phyloP scores from a whole-genome alignment of 768 basidiomycete species.

The Kwoniella botswanensis region DNA sequence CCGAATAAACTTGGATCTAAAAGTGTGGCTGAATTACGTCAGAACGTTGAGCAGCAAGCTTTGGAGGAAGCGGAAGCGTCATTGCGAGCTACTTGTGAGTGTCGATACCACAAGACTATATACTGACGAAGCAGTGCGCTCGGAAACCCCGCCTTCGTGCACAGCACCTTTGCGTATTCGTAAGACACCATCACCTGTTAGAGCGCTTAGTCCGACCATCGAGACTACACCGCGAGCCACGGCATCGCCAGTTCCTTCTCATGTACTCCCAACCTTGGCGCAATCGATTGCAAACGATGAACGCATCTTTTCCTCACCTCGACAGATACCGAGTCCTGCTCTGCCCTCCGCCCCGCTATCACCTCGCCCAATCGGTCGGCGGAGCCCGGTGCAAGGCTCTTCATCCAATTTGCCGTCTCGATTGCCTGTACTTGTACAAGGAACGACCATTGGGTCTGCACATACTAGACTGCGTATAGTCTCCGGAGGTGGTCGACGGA shows the following conservation, averaged over 20 bases:
- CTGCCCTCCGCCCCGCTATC: slow-evolving; percentile 19
- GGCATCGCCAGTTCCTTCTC: not conserved
- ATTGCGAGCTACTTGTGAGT: slow-evolving; percentile 21
- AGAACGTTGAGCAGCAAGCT: not conserved
- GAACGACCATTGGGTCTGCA: slow-evolving; percentile 23
- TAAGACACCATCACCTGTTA: slow-evolving; percentile 37
- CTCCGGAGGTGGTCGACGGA: slow-evolving; percentile 45
- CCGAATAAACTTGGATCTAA: slow-evolving; percentile 5
- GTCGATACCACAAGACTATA: not conserved
- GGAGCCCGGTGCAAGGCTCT: slow-evolving; percentile 23
- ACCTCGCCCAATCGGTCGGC: slow-evolving; percentile 29
- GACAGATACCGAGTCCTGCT: slow-evolving; percentile 11
- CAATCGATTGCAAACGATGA: slow-evolving; percentile 2
- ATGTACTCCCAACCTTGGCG: not conserved
- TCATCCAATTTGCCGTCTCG: not conserved
- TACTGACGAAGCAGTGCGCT: slow-evolving; percentile 13
- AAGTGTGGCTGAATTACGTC: slow-evolving; percentile 7
- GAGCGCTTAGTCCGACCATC: slow-evolving; percentile 3
- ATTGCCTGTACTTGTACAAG: not conserved
- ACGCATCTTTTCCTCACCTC: slow-evolving; percentile 18
- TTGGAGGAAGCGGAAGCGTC: slow-evolving; percentile 17
- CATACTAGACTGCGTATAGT: slow-evolving; percentile 50
- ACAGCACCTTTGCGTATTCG: slow-evolving; percentile 43
- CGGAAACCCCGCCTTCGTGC: slow-evolving; percentile 11
- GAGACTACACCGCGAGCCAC: slow-evolving; percentile 15